These are phyloP conservation scores for Botrytis pseudocinerea DNA, from an alignment of 2,329 filamentous ascomycete genomes.

Conservation along the genomic window DNA sequence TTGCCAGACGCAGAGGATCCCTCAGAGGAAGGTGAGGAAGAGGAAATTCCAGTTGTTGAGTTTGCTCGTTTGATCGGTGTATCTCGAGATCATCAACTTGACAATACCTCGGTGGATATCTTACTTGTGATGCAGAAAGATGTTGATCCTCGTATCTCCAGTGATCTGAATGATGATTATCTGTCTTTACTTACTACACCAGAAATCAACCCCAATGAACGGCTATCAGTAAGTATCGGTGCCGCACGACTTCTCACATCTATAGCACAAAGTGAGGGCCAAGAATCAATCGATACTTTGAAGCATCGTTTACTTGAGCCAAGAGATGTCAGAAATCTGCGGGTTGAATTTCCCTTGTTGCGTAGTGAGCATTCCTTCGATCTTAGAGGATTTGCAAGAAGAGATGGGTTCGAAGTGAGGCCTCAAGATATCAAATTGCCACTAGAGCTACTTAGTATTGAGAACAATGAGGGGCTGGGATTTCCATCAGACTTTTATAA, in stretches of 20 bases:
- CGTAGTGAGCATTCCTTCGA: constrained; percentile 37
- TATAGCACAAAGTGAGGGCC: constrained; percentile 24
- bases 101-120: constrained; percentile 27
- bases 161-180: constrained; percentile 23
- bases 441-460: constrained; percentile 36
- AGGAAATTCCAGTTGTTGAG: constrained; percentile 33
- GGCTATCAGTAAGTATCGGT: constrained; percentile 32
- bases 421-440: constrained; percentile 37
- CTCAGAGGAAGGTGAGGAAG: constrained; percentile 22
- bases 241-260: constrained; percentile 32
- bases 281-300: constrained; percentile 25
- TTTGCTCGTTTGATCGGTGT: constrained; percentile 39
- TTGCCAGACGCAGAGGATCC: not conserved
- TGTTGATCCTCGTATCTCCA: not conserved
- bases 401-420: constrained; percentile 35
- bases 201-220: constrained; percentile 31
- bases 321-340: constrained; percentile 21
- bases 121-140: constrained; percentile 27
- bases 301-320: constrained; percentile 23
- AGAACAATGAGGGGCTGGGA: constrained; percentile 34
- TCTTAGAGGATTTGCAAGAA: constrained; percentile 32
- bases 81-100: constrained; percentile 31
- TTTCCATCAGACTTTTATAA: constrained; percentile 31
- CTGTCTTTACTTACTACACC: constrained; percentile 31
- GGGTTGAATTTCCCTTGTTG: constrained; percentile 38